Evolutionary conservation across 2,329 filamentous ascomycete species (phyloP), one percentile per base, ranked within the genome.

Genomic region (Calycina herbarum): DNA sequence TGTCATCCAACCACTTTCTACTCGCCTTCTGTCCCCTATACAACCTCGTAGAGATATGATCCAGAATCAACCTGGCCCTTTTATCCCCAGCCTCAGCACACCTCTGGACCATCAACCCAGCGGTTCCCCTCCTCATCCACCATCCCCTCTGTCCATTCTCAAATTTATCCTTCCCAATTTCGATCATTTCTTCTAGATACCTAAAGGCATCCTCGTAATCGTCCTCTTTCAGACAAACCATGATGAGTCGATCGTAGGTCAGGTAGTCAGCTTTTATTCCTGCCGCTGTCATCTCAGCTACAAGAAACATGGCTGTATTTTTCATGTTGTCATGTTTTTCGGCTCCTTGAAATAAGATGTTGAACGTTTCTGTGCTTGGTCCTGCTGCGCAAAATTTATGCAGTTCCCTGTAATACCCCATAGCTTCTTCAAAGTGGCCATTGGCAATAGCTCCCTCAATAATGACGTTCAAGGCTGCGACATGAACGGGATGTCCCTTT

Each of bases 171-270:
- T 75, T 75, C 1, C 80, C 80, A 40, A 78, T 75, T 10, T 66
- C 66, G 24, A 75, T 72, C 83, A 85, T 84, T 73, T 85, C 83
- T 51, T 81, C 77, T 6, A 83, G 77, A 69, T 84, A 85, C 7
- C 75, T 69, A 63, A 84, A 78, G 0, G 81, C 82, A 65, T 81
- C 79, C 65, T 83, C 81, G 31, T 81, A 79, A 57, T 80, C 68
- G 7, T 78, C 75, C 5, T 79, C 76, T 54, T 64, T 64, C 4
- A 85, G 69, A 71, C 86, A 90, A 56, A 86, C 80, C 13, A 86
- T 74, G 17, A 90, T 82, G 11, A 90, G 77, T 4, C 83, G 79
- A 69, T 90, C 87, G 69, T 90, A 90, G 0, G 87, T 90, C 20
- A 82, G 69, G n/a, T 77, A 73, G 66, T 87, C 81, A 0, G 88